Evolutionary conservation across 1,284 basidiomycete genomes (phyloP), one percentile per base, ranked within the genome.

Genomic region (Ceratobasidium theobromae): DNA sequence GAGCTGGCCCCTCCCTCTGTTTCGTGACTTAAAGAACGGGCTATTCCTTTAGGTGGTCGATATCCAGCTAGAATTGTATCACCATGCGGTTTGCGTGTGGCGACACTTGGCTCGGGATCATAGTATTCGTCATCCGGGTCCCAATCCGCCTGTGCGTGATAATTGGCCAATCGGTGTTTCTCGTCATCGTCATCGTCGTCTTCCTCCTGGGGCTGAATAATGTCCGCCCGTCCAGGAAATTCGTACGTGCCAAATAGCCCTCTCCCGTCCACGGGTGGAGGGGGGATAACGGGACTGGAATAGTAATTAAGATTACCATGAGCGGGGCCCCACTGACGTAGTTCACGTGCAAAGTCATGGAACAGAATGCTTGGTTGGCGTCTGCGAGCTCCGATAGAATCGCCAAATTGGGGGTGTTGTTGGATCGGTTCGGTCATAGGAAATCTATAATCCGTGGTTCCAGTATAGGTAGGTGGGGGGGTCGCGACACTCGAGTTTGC

Each of bases 121-220:
- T 60, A 48, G 40, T 60, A 60, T 23, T 60, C 57, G 40, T 60
- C 57, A 18, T 60, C 57, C 12, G 57, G 57, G 40, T 60, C 57
- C 57, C 57, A 60, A 33, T 60, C 57, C n/a, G 46, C 46, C 33
- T 51, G 43, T n/a, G 46, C 46, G 32, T 49, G 57, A 21, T 49
- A 60, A 14, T 51, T 27, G 6, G 32, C 46, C 4, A 51, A 40
- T 9, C 33, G 45, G 25, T 48, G 45, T 23, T 60, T 51, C 18
- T 60, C 57, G 2, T 58, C 41, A 5, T 30, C 21, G 41, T 60
- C 57, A 14, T 45, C 43, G 30, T 33, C 32, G 21, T 60, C 45
- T 27, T 28, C 18, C 14, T 11, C 45, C 9, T 43, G 23, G 28
- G 55, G 55, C 18, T 58, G 55, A 23, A 58, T 58, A 18, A 35